Evolutionary conservation across 805 yeast genomes (phyloP).

Genomic region (fission yeast (Schizosaccharomyces pombe)): ASM294v3 CU329670.1:1210001-1210500

Average conservation of each 20-base stretch:
- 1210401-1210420: conserved; percentile 12
- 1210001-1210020: background rate
- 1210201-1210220: conserved; percentile 12
- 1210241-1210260: conserved; percentile 17
- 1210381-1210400: background rate
- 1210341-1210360: conserved; percentile 22
- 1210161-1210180: background rate
- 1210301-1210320: conserved; percentile 17
- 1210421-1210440: conserved; percentile 15
- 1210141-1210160: no score
- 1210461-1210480: conserved; percentile 16
- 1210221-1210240: conserved; percentile 14
- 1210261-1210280: conserved; percentile 23
- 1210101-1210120: conserved; percentile 7
- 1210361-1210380: background rate
- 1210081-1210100: conserved; percentile 11
- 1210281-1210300: conserved; percentile 17
- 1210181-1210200: background rate
- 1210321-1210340: conserved; percentile 26
- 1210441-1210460: conserved; percentile 16
- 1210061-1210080: background rate
- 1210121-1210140: conserved; percentile 2
- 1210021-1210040: background rate
- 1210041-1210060: conserved; percentile 5
- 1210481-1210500: conserved; percentile 9